A percentile compares a stretch with the other conserved stretches of the same genome.
These are phyloP conservation scores for Colletotrichum viniferum DNA, from an alignment of 2,329 filamentous ascomycete genomes.

Conservation along the genomic window DNA sequence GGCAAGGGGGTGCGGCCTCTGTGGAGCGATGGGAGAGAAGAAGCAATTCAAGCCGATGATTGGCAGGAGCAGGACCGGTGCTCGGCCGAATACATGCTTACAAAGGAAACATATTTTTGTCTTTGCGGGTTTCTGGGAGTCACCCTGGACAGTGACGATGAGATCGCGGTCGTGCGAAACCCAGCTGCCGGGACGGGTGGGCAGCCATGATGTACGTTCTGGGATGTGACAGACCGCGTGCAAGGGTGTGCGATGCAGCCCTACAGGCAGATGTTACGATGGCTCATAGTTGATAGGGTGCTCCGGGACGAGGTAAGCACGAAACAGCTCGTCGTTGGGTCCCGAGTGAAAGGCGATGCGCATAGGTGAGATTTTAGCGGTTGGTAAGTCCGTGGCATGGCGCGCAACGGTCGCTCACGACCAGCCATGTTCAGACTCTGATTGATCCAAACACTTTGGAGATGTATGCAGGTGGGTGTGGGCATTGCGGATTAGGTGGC, in stretches of 20 bases:
- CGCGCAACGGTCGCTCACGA: background rate
- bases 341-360: conserved; percentile 6
- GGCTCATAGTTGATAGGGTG: background rate
- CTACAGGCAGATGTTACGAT: background rate
- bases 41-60: background rate
- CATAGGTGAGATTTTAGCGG: conserved; percentile 20
- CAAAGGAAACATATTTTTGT: conserved; percentile 21
- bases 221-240: background rate
- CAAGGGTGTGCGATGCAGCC: conserved; percentile 5
- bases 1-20: background rate
- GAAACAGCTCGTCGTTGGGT: background rate
- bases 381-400: background rate
- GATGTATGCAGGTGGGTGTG: background rate
- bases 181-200: background rate
- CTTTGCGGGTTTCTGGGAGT: background rate
- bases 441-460: background rate
- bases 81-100: background rate
- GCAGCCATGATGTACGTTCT: background rate
- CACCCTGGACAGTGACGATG: conserved; percentile 1
- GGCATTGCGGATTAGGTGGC: background rate
- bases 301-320: background rate
- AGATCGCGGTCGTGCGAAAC: background rate
- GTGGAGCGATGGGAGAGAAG: background rate
- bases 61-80: background rate
- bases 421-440: background rate